phyloP scores from a whole-genome alignment of 2,329 filamentous ascomycete genomes.

The Fusarium haematococcum region DNA sequence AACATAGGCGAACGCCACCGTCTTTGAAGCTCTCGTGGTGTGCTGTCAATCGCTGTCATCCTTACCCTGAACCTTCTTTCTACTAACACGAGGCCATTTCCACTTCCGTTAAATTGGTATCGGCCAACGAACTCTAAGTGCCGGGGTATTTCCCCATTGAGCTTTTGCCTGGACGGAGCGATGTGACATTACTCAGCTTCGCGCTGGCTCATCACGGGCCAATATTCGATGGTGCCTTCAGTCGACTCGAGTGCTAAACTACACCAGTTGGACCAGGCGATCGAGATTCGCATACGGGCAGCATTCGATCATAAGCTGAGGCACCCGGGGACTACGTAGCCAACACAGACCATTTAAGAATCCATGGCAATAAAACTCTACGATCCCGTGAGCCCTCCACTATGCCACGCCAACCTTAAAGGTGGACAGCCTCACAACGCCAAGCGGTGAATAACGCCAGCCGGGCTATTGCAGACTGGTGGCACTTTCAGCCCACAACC shows the following conservation, averaged over 20 bases:
- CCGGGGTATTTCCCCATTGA: neutral
- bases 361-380: neutral
- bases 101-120: conserved; percentile 1
- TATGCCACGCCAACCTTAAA: neutral
- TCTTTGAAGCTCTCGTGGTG: neutral
- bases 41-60: neutral
- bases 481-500: neutral
- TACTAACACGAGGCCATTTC: neutral
- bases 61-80: conserved; percentile 9
- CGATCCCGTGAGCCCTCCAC: neutral
- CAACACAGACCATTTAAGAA: neutral
- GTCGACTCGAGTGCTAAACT: neutral
- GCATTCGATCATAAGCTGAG: neutral
- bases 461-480: neutral
- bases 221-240: neutral
- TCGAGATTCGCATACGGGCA: neutral
- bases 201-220: neutral
- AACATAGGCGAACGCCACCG: conserved; percentile 1
- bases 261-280: neutral
- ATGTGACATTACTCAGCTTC: conserved; percentile 20
- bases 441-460: neutral
- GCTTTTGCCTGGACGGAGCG: neutral
- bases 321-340: neutral
- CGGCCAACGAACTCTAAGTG: neutral
- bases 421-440: neutral